Percentiles rank a stretch among this genome's conserved stretches.
Conservation (phyloP, 495 filamentous ascomycete genomes). For the Penicillium lividum region DNA sequence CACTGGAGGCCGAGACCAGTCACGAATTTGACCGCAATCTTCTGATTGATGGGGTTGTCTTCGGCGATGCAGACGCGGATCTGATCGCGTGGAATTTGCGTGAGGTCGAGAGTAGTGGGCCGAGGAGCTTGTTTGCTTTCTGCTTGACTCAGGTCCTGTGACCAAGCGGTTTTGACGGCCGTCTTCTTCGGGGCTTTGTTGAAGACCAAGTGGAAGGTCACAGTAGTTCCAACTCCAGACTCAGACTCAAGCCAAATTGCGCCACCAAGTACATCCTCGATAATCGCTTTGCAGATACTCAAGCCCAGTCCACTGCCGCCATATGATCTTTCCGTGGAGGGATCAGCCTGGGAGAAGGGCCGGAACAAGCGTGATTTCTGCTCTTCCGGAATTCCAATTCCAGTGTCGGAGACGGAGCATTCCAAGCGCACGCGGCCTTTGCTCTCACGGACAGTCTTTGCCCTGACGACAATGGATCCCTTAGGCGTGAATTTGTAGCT, state of each 20-base stretch:
- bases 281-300: slow-evolving; percentile 92
- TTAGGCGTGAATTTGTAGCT: slow-evolving; percentile 91
- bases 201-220: slow-evolving; percentile 81
- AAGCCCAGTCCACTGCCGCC: slow-evolving; percentile 88
- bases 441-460: slow-evolving; percentile 68
- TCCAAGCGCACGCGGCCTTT: slow-evolving; percentile 69
- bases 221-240: slow-evolving; percentile 76
- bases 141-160: slow-evolving; percentile 42
- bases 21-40: slow-evolving; percentile 88
- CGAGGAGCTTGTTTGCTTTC: slow-evolving; percentile 31
- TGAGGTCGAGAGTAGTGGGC: slow-evolving; percentile 55
- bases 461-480: slow-evolving; percentile 79
- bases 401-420: slow-evolving; percentile 86
- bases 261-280: slow-evolving; percentile 87
- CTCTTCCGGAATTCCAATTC: slow-evolving; percentile 82
- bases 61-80: slow-evolving; percentile 87
- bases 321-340: slow-evolving; percentile 81
- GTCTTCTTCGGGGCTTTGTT: slow-evolving; percentile 68
- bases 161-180: slow-evolving; percentile 58
- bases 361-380: slow-evolving; percentile 83
- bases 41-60: slow-evolving; percentile 89
- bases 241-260: slow-evolving; percentile 78
- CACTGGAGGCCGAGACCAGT: slow-evolving; percentile 77
- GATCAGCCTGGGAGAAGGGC: slow-evolving; percentile 89
- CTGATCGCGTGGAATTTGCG: slow-evolving; percentile 70